Evolutionary conservation across 345 rosid genomes (phyloP), one percentile per base, ranked within the genome.

Genomic region (Cardamine occulta): DNA sequence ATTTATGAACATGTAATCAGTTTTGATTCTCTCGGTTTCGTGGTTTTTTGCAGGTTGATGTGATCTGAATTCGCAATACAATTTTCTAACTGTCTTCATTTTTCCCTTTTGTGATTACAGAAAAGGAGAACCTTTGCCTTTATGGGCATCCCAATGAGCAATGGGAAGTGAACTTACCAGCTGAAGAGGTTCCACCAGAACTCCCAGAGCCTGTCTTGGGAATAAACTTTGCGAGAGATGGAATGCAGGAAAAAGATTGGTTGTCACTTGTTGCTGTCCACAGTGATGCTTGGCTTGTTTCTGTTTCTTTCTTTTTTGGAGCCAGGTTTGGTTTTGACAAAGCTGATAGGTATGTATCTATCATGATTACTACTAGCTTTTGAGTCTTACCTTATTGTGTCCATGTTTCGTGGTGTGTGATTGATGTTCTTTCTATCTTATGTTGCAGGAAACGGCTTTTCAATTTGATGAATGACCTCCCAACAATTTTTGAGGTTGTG

Each of bases 151-250:
- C 98, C 4, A 85, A 80, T 60, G 97, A 87, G 84, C 84, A 85
- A 55, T 93, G 98, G 98, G 96, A 93, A 74, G 98, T 93, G 72
- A 87, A 83, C 77, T 85, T 91, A 61, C 98, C 98, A 52, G 97
- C 93, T 45, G 98, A 93, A 82, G 97, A 93, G 80, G 97, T 93
- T 75, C 98, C 98, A 32, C 92, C 97, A 0, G 96, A 93, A 78
- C 91, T 93, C 51, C 98, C 98, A 1, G 98, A 93, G 80, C 98
- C 98, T 44, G 97, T 91, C 32, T 77, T 91, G 54, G 98, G 98
- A 47, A 93, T 93, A 80, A 93, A 93, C 84, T 93, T 93, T 75
- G 98, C 97, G 39, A 85, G 97, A 79, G 96, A 91, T 75, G 97
- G 98, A 61, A 91, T 91, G 98, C 86, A 68, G 44, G 93, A 87